Conservation (phyloP, 371 early-diverging fungal species). For the Lichtheimia ornata region DNA sequence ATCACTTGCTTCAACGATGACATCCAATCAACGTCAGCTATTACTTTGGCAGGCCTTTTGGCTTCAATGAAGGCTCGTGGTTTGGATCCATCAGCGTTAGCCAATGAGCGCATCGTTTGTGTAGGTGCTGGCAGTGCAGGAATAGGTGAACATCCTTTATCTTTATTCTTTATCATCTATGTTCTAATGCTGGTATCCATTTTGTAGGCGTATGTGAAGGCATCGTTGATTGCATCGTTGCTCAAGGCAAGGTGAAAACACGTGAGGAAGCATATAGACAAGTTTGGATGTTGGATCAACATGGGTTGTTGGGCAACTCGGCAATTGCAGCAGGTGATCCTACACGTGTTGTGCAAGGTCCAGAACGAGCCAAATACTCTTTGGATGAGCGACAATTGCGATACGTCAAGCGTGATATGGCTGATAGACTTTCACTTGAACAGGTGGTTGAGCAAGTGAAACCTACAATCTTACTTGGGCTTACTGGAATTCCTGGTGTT, state of each 20-base stretch:
- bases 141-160: slow-evolving; percentile 18
- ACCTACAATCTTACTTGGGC: slow-evolving; percentile 66
- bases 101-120: slow-evolving; percentile 57
- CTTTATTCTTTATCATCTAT: too few species aligned
- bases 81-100: slow-evolving; percentile 35
- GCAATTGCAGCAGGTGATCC: slow-evolving; percentile 29
- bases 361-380: slow-evolving; percentile 9
- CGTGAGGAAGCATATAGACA: slow-evolving; percentile 61
- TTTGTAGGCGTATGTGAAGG: slow-evolving; percentile 64
- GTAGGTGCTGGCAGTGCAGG: slow-evolving; percentile 74
- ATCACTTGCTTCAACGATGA: slow-evolving; percentile 73
- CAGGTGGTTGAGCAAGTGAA: slow-evolving; percentile 60
- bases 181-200: too few species aligned
- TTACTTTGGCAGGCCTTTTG: slow-evolving; percentile 65
- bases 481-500: slow-evolving; percentile 60
- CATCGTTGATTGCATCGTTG: slow-evolving; percentile 64
- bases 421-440: slow-evolving; percentile 53
- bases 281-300: slow-evolving; percentile 63
- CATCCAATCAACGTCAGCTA: slow-evolving; percentile 68
- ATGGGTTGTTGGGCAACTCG: slow-evolving; percentile 53
- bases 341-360: slow-evolving; percentile 19
- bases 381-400: slow-evolving; percentile 56
- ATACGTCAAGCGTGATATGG: slow-evolving; percentile 56
- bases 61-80: slow-evolving; percentile 61
- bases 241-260: slow-evolving; percentile 56